Conservation (phyloP, 208 protist species). For the Balamuthia mandrillaris region DNA sequence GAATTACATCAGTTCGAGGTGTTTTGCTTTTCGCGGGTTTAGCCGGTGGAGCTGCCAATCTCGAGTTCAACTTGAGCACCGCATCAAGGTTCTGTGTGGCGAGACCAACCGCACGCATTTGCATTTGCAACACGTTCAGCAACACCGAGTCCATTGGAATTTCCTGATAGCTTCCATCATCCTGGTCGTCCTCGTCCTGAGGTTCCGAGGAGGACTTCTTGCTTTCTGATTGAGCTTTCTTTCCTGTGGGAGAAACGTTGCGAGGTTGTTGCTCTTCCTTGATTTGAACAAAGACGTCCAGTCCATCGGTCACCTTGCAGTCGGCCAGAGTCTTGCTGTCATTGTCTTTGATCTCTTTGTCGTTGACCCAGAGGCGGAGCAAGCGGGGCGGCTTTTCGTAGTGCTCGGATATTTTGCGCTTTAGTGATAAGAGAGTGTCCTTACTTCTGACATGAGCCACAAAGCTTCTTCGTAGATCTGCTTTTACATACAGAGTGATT, state of each 20-base stretch:
- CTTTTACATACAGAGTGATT: too few relatives aligned
- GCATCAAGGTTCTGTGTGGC: neutral
- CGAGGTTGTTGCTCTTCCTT: too few relatives aligned
- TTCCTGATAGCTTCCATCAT: constrained; percentile 32
- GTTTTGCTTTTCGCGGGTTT: neutral
- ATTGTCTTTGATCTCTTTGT: constrained; percentile 11
- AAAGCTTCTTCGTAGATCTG: too few relatives aligned
- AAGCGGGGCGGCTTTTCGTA: neutral
- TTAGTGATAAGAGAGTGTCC: constrained; percentile 15
- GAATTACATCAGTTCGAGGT: neutral
- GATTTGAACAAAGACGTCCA: too few relatives aligned
- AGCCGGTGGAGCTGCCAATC: neutral
- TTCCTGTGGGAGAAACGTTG: too few relatives aligned
- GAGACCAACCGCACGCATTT: constrained; percentile 45
- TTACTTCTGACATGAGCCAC: neutral
- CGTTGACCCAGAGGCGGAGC: neutral
- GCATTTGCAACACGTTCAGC: constrained; percentile 45
- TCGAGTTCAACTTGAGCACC: neutral
- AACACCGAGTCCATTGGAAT: constrained; percentile 38
- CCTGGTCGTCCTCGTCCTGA: constrained; percentile 25
- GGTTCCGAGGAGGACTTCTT: neutral
- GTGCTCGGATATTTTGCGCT: constrained; percentile 6
- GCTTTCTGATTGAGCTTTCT: neutral
- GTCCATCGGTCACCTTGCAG: too few relatives aligned
- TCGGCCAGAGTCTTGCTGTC: too few relatives aligned